Conservation (phyloP, 2,329 filamentous ascomycete genomes). For the Colletotrichum sp. region DNA sequence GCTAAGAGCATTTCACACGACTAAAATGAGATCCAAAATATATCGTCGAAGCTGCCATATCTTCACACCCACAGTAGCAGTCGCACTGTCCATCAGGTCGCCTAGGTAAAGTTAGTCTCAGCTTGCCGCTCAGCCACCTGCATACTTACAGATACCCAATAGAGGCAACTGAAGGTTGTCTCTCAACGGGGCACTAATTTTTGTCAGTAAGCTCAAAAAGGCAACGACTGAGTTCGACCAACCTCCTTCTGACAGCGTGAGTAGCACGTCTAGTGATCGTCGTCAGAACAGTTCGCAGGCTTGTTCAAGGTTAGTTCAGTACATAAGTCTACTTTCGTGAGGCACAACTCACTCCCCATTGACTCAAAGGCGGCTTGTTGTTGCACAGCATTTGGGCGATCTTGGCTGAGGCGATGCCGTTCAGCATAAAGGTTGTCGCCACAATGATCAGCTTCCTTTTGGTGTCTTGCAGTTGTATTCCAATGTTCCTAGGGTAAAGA, state of each 20-base stretch:
- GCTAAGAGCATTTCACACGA: no score
- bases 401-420: not conserved
- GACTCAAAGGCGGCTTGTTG: not conserved
- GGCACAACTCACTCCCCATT: not conserved
- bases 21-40: no score
- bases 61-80: not conserved
- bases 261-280: not conserved
- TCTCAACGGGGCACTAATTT: not conserved
- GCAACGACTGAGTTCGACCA: fast-evolving
- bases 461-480: not conserved
- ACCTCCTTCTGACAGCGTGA: not conserved
- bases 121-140: not conserved
- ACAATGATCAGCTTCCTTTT: fast-evolving
- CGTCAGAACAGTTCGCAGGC: not conserved
- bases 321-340: fast-evolving
- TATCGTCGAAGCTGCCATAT: no score
- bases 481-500: not conserved
- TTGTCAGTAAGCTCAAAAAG: fast-evolving
- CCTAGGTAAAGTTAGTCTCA: not conserved
- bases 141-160: not conserved
- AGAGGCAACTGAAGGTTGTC: not conserved
- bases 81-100: not conserved
- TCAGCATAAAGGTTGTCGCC: not conserved
- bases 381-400: not conserved
- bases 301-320: fast-evolving